Evolutionary conservation across 2,329 filamentous ascomycete species (phyloP).

Genomic region (Taxawa tesnikishii): DNA sequence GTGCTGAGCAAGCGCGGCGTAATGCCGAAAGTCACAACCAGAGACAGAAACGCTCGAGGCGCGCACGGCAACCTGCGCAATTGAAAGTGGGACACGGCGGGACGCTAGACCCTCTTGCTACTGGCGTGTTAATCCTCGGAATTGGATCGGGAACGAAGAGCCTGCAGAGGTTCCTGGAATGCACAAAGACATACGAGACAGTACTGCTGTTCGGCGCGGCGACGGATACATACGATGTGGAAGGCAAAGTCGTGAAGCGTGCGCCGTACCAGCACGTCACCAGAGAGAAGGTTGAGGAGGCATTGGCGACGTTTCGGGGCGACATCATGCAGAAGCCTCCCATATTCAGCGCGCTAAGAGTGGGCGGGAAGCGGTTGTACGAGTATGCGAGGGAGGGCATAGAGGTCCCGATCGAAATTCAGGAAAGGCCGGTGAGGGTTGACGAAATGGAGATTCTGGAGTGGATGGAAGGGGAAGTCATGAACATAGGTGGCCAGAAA

Average conservation of each 20-base stretch:
- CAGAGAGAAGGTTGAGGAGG: slow-evolving; percentile 62
- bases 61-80: slow-evolving; percentile 46
- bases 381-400: slow-evolving; percentile 90
- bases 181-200: slow-evolving; percentile 89
- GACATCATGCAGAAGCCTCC: slow-evolving; percentile 83
- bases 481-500: slow-evolving; percentile 63
- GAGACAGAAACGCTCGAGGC: slow-evolving; percentile 43
- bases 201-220: slow-evolving; percentile 81
- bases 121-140: slow-evolving; percentile 81
- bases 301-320: slow-evolving; percentile 62
- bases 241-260: slow-evolving; percentile 69
- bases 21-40: slow-evolving; percentile 46
- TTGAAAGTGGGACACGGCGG: slow-evolving; percentile 96
- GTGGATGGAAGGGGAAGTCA: slow-evolving; percentile 76
- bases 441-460: slow-evolving; percentile 67
- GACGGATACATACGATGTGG: slow-evolving; percentile 83
- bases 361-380: slow-evolving; percentile 88
- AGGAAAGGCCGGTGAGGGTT: slow-evolving; percentile 68
- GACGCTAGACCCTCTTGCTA: slow-evolving; percentile 87
- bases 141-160: slow-evolving; percentile 80
- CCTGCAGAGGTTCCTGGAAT: slow-evolving; percentile 65
- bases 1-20: slow-evolving; percentile 45
- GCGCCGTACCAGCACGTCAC: slow-evolving; percentile 74
- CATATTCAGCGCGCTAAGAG: slow-evolving; percentile 83
- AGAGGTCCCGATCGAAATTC: slow-evolving; percentile 72